Conservation (phyloP, 2,329 filamentous ascomycete genomes). For the Ophiostoma angusticollis region DNA sequence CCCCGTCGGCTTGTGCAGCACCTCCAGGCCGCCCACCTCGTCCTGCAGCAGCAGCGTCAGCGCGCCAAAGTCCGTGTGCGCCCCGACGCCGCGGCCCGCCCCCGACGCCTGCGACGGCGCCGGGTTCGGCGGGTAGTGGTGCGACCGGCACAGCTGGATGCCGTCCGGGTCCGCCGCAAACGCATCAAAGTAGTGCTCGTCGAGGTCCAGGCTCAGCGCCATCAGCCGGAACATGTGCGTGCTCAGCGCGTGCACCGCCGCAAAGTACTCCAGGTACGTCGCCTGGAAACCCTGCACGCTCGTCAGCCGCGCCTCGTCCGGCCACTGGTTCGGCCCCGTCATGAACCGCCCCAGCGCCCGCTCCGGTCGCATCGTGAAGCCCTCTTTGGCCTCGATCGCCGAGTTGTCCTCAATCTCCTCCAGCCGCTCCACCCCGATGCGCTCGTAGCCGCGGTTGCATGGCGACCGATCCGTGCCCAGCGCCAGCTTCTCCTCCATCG, state of each 20-base stretch:
- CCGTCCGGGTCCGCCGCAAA: conserved; percentile 8
- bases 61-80: conserved; percentile 41
- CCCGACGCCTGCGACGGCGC: conserved; percentile 17
- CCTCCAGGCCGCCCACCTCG: conserved; percentile 35
- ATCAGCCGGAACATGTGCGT: conserved; percentile 7
- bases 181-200: conserved; percentile 26
- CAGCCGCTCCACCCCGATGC: conserved; percentile 16
- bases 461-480: conserved; percentile 15
- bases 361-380: conserved; percentile 22
- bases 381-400: conserved; percentile 21
- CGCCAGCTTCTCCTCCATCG: conserved; percentile 16
- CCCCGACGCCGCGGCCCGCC: conserved; percentile 28
- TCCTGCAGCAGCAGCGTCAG: conserved; percentile 42
- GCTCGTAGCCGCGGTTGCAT: conserved; percentile 19
- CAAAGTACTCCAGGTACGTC: conserved; percentile 8
- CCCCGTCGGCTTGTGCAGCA: conserved; percentile 29
- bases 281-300: conserved; percentile 2
- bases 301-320: conserved; percentile 8
- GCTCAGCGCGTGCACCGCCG: conserved; percentile 4
- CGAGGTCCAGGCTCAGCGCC: conserved; percentile 30
- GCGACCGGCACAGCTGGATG: conserved; percentile 7
- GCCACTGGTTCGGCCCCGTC: conserved; percentile 21
- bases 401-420: conserved; percentile 11
- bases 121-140: conserved; percentile 24
- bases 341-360: conserved; percentile 12